Conservation (phyloP, 768 basidiomycete species). For the Epithele typhae region DNA sequence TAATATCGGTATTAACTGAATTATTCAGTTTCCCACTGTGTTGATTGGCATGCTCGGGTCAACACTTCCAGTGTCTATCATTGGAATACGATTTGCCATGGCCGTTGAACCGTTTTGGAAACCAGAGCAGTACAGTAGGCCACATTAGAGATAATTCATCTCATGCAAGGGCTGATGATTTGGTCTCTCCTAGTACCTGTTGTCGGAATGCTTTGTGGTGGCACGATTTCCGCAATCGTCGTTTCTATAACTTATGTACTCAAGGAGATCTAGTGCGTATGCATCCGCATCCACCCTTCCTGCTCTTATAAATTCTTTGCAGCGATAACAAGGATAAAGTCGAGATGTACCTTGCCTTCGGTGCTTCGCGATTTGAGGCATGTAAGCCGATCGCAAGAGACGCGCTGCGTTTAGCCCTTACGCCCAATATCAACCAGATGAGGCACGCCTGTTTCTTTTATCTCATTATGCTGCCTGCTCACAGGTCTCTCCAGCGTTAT, state of each 20-base stretch:
- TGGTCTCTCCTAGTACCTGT: conserved; percentile 56
- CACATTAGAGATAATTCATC: not conserved
- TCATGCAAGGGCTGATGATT: not conserved
- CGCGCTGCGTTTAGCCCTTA: conserved; percentile 73
- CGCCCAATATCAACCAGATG: conserved; percentile 85
- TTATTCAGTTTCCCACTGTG: conserved; percentile 58
- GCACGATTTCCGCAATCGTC: conserved; percentile 71
- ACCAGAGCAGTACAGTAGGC: conserved; percentile 74
- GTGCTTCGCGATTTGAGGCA: conserved; percentile 80
- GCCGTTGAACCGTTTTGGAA: conserved; percentile 75
- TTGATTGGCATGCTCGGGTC: conserved; percentile 68
- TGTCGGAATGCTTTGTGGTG: conserved; percentile 83
- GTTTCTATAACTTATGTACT: conserved; percentile 68
- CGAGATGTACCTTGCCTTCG: conserved; percentile 82
- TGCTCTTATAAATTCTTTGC: not conserved
- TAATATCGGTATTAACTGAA: not conserved
- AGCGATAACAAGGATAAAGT: conserved; percentile 85
- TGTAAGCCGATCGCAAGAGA: conserved; percentile 75
- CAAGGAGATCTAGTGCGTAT: conserved; percentile 66
- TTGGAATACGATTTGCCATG: conserved; percentile 77
- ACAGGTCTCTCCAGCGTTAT: conserved; percentile 46
- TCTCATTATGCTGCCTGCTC: not conserved
- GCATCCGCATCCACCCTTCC: not conserved
- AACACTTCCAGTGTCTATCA: conserved; percentile 73
- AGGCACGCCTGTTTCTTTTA: conserved; percentile 35